Conservation (phyloP, 257 asterid genomes). For the Asclepias syriaca region DNA sequence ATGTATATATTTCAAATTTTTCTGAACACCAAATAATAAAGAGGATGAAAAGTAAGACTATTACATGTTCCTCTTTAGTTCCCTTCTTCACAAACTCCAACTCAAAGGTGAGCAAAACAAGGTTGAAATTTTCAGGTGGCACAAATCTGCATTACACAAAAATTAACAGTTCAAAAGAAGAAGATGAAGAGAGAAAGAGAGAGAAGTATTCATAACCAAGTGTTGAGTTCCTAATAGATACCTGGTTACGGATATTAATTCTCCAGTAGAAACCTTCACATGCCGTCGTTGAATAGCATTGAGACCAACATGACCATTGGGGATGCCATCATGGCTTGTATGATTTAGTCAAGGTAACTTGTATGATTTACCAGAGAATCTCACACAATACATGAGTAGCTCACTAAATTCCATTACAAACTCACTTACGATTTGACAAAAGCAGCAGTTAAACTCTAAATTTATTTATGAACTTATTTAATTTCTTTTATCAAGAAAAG, state of each 20-base stretch:
- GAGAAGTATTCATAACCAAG: neutral
- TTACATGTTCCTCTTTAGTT: conserved; percentile 80
- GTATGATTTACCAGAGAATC: neutral
- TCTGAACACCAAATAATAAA: neutral
- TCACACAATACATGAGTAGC: neutral
- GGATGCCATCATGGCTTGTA: conserved; percentile 58
- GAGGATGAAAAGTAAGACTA: conserved; percentile 10
- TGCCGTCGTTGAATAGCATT: conserved; percentile 89
- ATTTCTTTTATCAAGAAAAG: too few species aligned
- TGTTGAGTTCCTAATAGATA: conserved; percentile 8
- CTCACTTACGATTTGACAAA: too few species aligned
- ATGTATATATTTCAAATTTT: conserved; percentile 7
- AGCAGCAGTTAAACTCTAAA: neutral
- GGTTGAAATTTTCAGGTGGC: conserved; percentile 82
- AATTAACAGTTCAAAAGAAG: neutral
- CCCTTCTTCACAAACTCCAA: conserved; percentile 95
- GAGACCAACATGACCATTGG: conserved; percentile 66
- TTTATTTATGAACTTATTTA: neutral
- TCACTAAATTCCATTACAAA: neutral
- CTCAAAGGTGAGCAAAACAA: conserved; percentile 81
- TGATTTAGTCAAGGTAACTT: conserved; percentile 53
- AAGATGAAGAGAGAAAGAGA: neutral
- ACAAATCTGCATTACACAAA: conserved; percentile 41
- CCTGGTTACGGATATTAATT: conserved; percentile 69
- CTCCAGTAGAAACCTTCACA: conserved; percentile 83